Percentiles rank a stretch among this genome's conserved stretches.
Conservation (phyloP, 2,329 filamentous ascomycete species). For the Cytospora piceicola region DNA sequence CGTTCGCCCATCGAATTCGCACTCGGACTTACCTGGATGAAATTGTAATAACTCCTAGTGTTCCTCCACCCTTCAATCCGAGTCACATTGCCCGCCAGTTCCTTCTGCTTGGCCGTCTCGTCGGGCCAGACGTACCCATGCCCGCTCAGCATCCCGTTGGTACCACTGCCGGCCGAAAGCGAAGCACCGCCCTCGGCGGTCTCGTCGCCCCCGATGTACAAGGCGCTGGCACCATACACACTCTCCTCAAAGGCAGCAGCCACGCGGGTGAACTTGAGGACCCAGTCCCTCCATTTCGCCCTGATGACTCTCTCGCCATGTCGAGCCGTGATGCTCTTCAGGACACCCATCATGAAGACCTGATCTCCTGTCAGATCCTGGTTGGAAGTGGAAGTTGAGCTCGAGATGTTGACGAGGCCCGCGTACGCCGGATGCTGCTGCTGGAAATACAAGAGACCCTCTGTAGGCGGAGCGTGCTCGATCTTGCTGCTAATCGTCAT, state of each 20-base stretch:
- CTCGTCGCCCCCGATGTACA: slow-evolving; percentile 83
- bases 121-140: slow-evolving; percentile 97
- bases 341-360: slow-evolving; percentile 85
- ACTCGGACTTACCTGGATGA: slow-evolving; percentile 70
- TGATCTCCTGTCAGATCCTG: slow-evolving; percentile 81
- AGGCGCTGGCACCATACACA: slow-evolving; percentile 89
- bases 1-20: slow-evolving; percentile 27
- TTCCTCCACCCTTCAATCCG: slow-evolving; percentile 97
- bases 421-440: slow-evolving; percentile 70
- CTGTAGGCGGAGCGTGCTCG: slow-evolving; percentile 77
- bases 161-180: slow-evolving; percentile 44
- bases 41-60: slow-evolving; percentile 93
- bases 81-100: slow-evolving; percentile 88
- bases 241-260: slow-evolving; percentile 93
- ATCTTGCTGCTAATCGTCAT: slow-evolving; percentile 94
- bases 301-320: slow-evolving; percentile 89
- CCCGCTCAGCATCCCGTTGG: slow-evolving; percentile 54
- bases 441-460: slow-evolving; percentile 86
- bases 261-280: slow-evolving; percentile 90
- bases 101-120: slow-evolving; percentile 76
- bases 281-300: slow-evolving; percentile 91
- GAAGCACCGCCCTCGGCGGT: slow-evolving; percentile 58
- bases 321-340: slow-evolving; percentile 80
- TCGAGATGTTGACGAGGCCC: slow-evolving; percentile 51
- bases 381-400: slow-evolving; percentile 42